Base-by-base conservation (phyloP, 495 filamentous ascomycete species). In the Talaromyces nanjingensis region DNA sequence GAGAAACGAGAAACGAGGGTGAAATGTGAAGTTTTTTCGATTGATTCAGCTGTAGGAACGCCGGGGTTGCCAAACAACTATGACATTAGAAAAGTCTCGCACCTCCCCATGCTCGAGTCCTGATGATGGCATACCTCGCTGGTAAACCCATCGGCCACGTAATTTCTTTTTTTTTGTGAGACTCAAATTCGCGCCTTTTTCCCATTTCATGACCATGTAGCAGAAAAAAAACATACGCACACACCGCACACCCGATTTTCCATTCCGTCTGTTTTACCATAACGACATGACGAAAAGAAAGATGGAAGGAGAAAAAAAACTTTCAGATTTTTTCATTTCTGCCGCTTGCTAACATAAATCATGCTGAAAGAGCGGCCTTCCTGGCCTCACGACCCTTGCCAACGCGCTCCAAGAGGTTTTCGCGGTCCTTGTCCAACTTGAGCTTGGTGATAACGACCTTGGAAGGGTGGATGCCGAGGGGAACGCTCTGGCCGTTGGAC, bases 341-440 rank as follows among this genome's bases (percentile, higher is more conserved):
- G 53, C 53, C 53, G 53, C 25, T 56, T 56, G 53, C 53, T 56
- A 56, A 25, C 53, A 29, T 56, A 56, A 42, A 56, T 56, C 53
- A 56, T 56, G 53, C 53, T 56, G 53, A 56, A 25, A 56, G 53
- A 56, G 53, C 53, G 22, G 53, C 53, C 53, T 56, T 56, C 16
- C 53, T 56, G n/a, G 66, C 67, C 81, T 91, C 89, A 66, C 90
- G 85, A 69, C 91, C 90, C 68, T 83, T 78, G 71, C 81, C 84
- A 75, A 86, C 87, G 78, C 93, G 87, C 82, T 91, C 91, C 62
- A 97, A 83, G 74, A 98, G 94, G 76, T 81, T 82, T 84, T 98
- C 93, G 71, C 94, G 90, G 81, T 99, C 94, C 89, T 97, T 96
- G 81, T 96, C 92, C 69, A 97, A 81, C 88, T 97, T 96, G 75